A percentile compares a stretch with the other conserved stretches of the same genome.
Evolutionary conservation across 2,329 filamentous ascomycete species (phyloP).

Genomic region (Aspergillus hortae): DNA sequence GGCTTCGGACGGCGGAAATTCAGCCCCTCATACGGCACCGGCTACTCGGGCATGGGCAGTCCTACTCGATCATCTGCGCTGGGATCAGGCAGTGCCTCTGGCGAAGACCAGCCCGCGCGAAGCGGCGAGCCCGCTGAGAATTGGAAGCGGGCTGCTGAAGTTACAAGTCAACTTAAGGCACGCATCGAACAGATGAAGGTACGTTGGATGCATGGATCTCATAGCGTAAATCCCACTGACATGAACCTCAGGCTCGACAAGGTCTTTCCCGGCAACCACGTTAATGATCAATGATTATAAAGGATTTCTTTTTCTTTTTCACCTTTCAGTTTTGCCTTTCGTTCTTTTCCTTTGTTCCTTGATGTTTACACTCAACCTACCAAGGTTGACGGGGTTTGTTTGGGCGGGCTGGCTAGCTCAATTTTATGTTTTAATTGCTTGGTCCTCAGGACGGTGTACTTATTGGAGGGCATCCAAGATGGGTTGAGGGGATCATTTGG

Average conservation of each 20-base stretch:
- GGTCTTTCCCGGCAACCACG: conserved; percentile 40
- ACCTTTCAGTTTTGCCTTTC: conserved; percentile 2
- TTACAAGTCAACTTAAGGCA: conserved; percentile 94
- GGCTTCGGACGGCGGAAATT: conserved; percentile 41
- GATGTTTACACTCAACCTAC: conserved; percentile 5
- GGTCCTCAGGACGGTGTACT: neutral
- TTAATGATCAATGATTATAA: conserved; percentile 29
- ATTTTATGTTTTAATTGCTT: conserved; percentile 3
- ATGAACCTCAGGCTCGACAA: conserved; percentile 39
- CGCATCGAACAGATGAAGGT: conserved; percentile 98
- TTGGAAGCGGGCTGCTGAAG: conserved; percentile 95
- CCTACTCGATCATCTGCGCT: conserved; percentile 35
- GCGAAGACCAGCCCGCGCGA: conserved; percentile 30
- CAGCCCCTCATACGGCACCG: conserved; percentile 39
- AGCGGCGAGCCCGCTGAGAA: conserved; percentile 69
- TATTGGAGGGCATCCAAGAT: neutral
- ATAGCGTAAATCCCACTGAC: conserved; percentile 1
- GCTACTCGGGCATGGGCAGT: conserved; percentile 35
- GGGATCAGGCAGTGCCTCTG: conserved; percentile 35
- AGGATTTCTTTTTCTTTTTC: neutral
- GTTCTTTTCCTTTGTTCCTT: conserved; percentile 5
- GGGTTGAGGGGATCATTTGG: neutral
- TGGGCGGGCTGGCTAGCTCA: conserved; percentile 11
- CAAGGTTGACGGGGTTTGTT: conserved; percentile 3
- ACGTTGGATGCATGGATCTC: conserved; percentile 5